Conservation (phyloP, 495 filamentous ascomycete species). For the Penicillium canescens region DNA sequence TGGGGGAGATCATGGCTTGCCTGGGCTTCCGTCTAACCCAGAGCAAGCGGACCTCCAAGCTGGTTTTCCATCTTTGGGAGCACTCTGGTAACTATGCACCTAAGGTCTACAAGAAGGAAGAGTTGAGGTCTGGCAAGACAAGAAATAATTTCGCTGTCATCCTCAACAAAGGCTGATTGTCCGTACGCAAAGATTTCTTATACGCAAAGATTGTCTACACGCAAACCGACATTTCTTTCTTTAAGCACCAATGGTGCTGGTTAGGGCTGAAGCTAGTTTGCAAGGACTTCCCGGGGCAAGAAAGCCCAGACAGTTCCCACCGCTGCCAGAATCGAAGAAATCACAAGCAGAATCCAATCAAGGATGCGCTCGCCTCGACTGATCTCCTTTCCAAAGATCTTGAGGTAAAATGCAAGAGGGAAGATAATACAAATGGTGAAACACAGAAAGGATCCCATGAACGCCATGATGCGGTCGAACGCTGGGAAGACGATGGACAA, state of each 20-base stretch:
- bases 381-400: constrained; percentile 85
- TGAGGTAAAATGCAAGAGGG: constrained; percentile 86
- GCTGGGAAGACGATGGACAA: constrained; percentile 79
- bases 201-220: constrained; percentile 15
- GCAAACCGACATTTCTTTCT: not conserved
- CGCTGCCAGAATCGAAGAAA: constrained; percentile 67
- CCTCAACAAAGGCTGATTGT: constrained; percentile 37
- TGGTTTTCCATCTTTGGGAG: constrained; percentile 88
- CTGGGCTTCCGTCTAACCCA: constrained; percentile 69
- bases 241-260: not conserved
- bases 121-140: constrained; percentile 67
- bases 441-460: constrained; percentile 87
- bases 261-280: constrained; percentile 8
- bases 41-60: constrained; percentile 74
- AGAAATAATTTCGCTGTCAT: constrained; percentile 91
- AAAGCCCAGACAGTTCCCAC: constrained; percentile 87
- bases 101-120: constrained; percentile 62
- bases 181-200: too few relatives aligned
- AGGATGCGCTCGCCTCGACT: constrained; percentile 60
- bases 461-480: constrained; percentile 93
- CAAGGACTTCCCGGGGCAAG: constrained; percentile 65
- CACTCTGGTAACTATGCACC: constrained; percentile 33
- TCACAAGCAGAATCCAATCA: constrained; percentile 67
- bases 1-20: constrained; percentile 71
- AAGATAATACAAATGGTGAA: constrained; percentile 93